phyloP scores from a whole-genome alignment of 2,329 filamentous ascomycete genomes.

The Drechmeria coniospora region DNA sequence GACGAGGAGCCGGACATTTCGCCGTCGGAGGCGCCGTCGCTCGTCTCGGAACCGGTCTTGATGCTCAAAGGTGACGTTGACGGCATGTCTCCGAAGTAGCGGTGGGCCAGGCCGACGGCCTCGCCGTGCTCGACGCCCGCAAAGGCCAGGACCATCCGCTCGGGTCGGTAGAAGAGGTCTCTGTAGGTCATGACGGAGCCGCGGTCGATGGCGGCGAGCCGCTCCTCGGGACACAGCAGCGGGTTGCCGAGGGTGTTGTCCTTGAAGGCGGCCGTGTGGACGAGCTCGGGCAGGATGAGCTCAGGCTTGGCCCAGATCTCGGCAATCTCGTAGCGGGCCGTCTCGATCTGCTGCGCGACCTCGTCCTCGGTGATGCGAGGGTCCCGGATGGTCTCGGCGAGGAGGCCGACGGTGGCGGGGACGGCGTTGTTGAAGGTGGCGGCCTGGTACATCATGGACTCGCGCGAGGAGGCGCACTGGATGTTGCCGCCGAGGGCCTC shows the following conservation, averaged over 20 bases:
- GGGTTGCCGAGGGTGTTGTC: slow-evolving; percentile 94
- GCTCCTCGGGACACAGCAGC: slow-evolving; percentile 74
- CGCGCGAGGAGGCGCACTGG: slow-evolving; percentile 86
- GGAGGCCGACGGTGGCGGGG: slow-evolving; percentile 61
- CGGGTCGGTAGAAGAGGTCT: slow-evolving; percentile 70
- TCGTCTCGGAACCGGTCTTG: slow-evolving; percentile 43
- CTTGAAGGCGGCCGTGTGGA: slow-evolving; percentile 91
- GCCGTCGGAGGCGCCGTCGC: slow-evolving; percentile 22
- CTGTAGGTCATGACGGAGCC: slow-evolving; percentile 64
- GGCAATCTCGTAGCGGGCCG: slow-evolving; percentile 85
- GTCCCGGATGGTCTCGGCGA: slow-evolving; percentile 87
- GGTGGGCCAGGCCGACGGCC: slow-evolving; percentile 63
- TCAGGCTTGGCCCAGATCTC: slow-evolving; percentile 98
- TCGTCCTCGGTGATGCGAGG: slow-evolving; percentile 76
- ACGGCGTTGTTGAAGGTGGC: slow-evolving; percentile 94
- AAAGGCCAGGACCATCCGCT: slow-evolving; percentile 88
- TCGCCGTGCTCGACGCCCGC: slow-evolving; percentile 73
- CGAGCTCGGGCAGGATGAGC: slow-evolving; percentile 83
- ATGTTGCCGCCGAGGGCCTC: slow-evolving; percentile 90
- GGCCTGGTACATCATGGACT: slow-evolving; percentile 97
- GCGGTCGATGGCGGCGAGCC: slow-evolving; percentile 59
- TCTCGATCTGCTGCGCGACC: slow-evolving; percentile 72
- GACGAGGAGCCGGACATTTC: slow-evolving; percentile 18
- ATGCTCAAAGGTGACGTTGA: slow-evolving; percentile 25
- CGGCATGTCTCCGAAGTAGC: slow-evolving; percentile 88